Conservation (phyloP, 805 yeast genomes). For the Cyberlindnera xishuangbannaensis region DNA sequence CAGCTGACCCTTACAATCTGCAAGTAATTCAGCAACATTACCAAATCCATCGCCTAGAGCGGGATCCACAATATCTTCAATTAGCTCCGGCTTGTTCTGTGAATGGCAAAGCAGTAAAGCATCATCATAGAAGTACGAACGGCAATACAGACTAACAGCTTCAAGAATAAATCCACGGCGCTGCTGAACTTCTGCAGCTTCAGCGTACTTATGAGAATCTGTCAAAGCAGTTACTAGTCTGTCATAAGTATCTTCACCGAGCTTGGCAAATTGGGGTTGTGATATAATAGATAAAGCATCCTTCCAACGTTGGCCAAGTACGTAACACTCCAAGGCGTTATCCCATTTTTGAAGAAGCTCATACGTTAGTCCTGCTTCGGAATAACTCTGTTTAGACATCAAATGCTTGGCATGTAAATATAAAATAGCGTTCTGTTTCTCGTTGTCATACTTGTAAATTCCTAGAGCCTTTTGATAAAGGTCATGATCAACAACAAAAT, state of each 20-base stretch:
- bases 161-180: slow-evolving; percentile 56
- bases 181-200: slow-evolving; percentile 74
- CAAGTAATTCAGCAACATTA: slow-evolving; percentile 74
- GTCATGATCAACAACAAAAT: slow-evolving; percentile 62
- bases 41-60: slow-evolving; percentile 87
- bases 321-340: slow-evolving; percentile 66
- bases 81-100: slow-evolving; percentile 36
- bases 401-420: slow-evolving; percentile 58
- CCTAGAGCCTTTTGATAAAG: slow-evolving; percentile 66
- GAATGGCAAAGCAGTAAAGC: slow-evolving; percentile 64
- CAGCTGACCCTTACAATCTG: slow-evolving; percentile 89
- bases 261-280: slow-evolving; percentile 32
- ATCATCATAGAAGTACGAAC: slow-evolving; percentile 65
- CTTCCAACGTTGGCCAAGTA: slow-evolving; percentile 72
- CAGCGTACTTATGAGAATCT: slow-evolving; percentile 67
- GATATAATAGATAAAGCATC: slow-evolving; percentile 69
- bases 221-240: slow-evolving; percentile 53
- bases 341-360: slow-evolving; percentile 57
- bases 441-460: slow-evolving; percentile 51
- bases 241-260: slow-evolving; percentile 44
- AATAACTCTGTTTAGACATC: slow-evolving; percentile 47
- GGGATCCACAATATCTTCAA: slow-evolving; percentile 60
- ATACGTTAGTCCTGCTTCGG: slow-evolving; percentile 74
- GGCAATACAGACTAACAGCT: slow-evolving; percentile 65
- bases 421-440: slow-evolving; percentile 50